Percentiles rank a stretch among this genome's conserved stretches.
Conservation (phyloP, 352 stramenopile species). For the Globisporangium recalcitrans region DNA sequence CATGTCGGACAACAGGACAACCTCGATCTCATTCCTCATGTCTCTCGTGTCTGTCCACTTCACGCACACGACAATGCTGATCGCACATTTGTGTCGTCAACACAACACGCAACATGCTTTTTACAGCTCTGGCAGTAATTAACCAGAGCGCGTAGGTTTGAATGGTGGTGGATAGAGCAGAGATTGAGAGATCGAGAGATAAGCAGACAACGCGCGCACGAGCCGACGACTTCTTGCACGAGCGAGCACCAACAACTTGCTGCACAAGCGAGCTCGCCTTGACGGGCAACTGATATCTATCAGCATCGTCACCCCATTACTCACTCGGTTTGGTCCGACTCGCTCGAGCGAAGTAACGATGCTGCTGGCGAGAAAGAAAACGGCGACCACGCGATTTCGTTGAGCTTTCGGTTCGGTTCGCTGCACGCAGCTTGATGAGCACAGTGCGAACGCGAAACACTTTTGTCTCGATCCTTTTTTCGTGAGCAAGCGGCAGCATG, state of each 20-base stretch:
- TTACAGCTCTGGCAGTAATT: background rate
- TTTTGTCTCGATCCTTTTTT: background rate
- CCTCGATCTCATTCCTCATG: background rate
- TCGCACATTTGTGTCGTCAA: background rate
- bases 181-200: background rate
- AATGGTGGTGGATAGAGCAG: background rate
- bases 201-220: background rate
- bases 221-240: background rate
- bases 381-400: background rate
- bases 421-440: background rate
- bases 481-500: background rate
- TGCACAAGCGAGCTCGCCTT: no score
- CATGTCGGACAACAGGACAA: background rate
- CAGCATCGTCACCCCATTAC: slow-evolving; percentile 8
- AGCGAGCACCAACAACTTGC: background rate
- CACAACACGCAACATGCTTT: background rate
- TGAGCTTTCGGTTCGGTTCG: background rate
- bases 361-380: slow-evolving; percentile 11
- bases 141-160: background rate
- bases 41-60: background rate
- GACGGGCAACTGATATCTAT: slow-evolving; percentile 10
- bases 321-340: slow-evolving; percentile 9
- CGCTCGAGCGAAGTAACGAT: slow-evolving; percentile 6
- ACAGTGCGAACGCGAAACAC: background rate
- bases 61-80: background rate